phyloP scores from a whole-genome alignment of 306 rosid genomes.

The Spatholobus suberectus region DNA sequence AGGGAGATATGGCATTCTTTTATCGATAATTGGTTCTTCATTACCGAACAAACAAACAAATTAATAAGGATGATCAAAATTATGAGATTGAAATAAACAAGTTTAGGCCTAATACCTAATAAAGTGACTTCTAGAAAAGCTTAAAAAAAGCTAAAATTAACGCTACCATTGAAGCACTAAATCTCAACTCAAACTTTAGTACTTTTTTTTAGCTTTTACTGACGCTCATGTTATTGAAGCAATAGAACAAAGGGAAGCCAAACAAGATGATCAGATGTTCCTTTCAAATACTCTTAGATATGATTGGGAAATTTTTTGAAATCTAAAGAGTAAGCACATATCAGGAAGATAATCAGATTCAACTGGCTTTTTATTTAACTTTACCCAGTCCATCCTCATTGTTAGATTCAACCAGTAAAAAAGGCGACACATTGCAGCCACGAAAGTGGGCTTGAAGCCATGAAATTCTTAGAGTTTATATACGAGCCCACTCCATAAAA shows the following conservation, averaged over 20 bases:
- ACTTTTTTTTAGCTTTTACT: neutral
- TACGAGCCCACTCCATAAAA: conserved; percentile 16
- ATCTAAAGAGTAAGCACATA: conserved; percentile 29
- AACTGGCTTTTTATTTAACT: conserved; percentile 30
- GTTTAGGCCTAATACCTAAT: conserved; percentile 14
- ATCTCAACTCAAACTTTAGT: neutral
- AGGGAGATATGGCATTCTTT: too few species aligned
- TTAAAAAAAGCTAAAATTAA: conserved; percentile 8
- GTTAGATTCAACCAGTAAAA: too few species aligned
- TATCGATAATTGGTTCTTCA: too few species aligned
- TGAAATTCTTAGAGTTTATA: neutral
- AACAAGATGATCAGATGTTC: conserved; percentile 23
- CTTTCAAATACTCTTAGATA: conserved; percentile 9
- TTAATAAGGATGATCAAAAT: too few species aligned
- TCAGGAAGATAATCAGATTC: conserved; percentile 2
- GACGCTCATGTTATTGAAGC: conserved; percentile 1
- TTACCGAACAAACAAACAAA: too few species aligned
- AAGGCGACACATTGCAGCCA: too few species aligned
- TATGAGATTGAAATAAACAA: too few species aligned
- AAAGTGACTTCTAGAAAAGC: neutral
- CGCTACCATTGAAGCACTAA: neutral
- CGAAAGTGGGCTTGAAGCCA: neutral
- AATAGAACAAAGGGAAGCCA: neutral
- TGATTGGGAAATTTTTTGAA: conserved; percentile 22
- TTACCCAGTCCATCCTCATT: too few species aligned